A percentile compares a stretch with the other conserved stretches of the same genome.
These are phyloP conservation scores for Arthrobotrys pseudoclavata DNA, from an alignment of 2,329 filamentous ascomycete genomes.

Conservation along the genomic window DNA sequence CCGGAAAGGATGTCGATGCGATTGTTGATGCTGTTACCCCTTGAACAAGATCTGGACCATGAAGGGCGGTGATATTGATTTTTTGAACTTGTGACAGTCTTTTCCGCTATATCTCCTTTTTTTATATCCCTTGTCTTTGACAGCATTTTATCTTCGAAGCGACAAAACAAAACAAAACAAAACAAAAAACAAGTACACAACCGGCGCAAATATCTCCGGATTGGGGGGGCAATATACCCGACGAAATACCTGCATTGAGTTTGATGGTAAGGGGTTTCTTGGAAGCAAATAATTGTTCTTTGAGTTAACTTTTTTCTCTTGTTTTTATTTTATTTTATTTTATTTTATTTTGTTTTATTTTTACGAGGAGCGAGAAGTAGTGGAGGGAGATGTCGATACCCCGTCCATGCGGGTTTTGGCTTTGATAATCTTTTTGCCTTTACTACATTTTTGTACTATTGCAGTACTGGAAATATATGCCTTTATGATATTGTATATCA, in stretches of 20 bases:
- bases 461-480: neutral
- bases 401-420: constrained; percentile 31
- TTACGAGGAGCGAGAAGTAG: constrained; percentile 12
- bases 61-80: neutral
- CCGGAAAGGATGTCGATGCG: constrained; percentile 33
- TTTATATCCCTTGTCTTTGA: constrained; percentile 4
- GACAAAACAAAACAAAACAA: neutral
- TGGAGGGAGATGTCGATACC: constrained; percentile 35
- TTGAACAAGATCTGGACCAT: neutral
- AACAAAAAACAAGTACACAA: constrained; percentile 29
- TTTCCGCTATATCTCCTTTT: neutral
- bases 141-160: constrained; percentile 30
- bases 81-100: constrained; percentile 3
- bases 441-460: neutral
- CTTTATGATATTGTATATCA: constrained; percentile 9
- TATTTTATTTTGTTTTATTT: neutral
- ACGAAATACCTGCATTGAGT: constrained; percentile 48
- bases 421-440: neutral
- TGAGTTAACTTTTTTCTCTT: constrained; percentile 6
- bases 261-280: constrained; percentile 16
- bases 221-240: constrained; percentile 9
- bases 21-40: constrained; percentile 7
- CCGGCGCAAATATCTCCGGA: constrained; percentile 45
- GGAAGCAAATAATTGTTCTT: constrained; percentile 27
- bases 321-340: neutral